Evolutionary conservation across 2,329 filamentous ascomycete genomes (phyloP), one percentile per base, ranked within the genome.

Genomic region (Phyllosticta citriasiana): DNA sequence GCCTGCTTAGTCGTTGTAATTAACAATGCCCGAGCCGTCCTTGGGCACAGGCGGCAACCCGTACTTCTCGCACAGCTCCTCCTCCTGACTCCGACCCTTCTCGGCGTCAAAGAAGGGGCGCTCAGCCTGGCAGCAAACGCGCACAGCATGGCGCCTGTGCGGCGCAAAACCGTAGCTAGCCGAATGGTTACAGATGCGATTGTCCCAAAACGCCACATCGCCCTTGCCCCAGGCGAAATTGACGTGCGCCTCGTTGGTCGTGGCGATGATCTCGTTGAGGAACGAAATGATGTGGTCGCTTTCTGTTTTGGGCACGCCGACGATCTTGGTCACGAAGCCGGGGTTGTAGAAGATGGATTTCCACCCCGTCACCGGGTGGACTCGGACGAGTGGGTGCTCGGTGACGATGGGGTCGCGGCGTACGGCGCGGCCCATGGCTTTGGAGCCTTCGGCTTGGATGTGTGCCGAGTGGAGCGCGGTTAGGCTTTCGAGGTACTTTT

Each of bases 201-300:
- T 88, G 68, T 88, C 85, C 85, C 86, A 88, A 62, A 88, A 79
- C 0, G 84, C 84, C 1, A 89, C 82, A 62, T 87, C 86, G 52
- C 82, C 80, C 64, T 83, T 80, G 53, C 79, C 77, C 85, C 86
- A 88, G 65, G 82, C 79, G 67, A 87, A 84, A 19, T 87, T 80
- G 5, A 83, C 86, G 66, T 90, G 87, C 63, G 87, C 78, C 71
- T 91, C 88, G 52, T 87, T 86, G 6, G 79, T 83, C 1, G 80
- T 81, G 2, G 79, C 72, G 6, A 84, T 77, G 25, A 84, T 73
- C 66, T 83, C 79, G 35, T 81, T 82, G 35, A 85, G 73, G 55
- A 79, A 77, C 2, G 70, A 67, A 63, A 84, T 76, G 64, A 83
- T 81, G 52, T 76, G 72, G 64, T 83, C 79, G 35, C 75, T 78